Conservation (phyloP, 371 early-diverging fungal species). For the Mortierella sp. region DNA sequence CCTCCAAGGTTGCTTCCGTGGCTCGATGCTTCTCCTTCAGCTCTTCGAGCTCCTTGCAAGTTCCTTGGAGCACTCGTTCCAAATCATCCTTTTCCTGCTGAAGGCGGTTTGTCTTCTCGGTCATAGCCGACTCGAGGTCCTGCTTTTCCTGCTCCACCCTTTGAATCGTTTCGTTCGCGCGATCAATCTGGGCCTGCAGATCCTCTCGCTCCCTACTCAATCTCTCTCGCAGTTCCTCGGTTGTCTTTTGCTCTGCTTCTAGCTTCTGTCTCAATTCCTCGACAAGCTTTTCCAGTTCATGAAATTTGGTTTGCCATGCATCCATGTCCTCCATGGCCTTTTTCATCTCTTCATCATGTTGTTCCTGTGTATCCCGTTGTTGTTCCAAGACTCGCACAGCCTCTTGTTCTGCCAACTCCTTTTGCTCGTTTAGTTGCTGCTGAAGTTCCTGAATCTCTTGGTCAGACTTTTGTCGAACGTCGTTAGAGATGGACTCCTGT, state of each 20-base stretch:
- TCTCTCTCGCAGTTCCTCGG: conserved; percentile 20
- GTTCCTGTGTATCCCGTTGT: neutral
- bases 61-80: conserved; percentile 6
- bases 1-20: conserved; percentile 7
- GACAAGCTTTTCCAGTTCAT: conserved; percentile 19
- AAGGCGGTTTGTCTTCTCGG: conserved; percentile 7
- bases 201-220: conserved; percentile 27
- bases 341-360: conserved; percentile 7
- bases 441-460: conserved; percentile 17
- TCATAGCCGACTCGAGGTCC: neutral
- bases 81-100: conserved; percentile 17
- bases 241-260: conserved; percentile 12
- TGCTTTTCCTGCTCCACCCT: conserved; percentile 5
- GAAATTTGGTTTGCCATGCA: conserved; percentile 19
- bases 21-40: conserved; percentile 15
- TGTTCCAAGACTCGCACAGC: neutral
- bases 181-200: conserved; percentile 18
- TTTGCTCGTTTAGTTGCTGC: conserved; percentile 20
- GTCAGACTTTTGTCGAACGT: conserved; percentile 7
- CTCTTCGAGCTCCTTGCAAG: conserved; percentile 1
- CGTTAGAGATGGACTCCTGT: conserved; percentile 11
- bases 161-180: conserved; percentile 11
- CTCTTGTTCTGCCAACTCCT: conserved; percentile 6
- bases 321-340: conserved; percentile 19
- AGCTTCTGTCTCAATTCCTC: conserved; percentile 26